Evolutionary conservation across 2,329 filamentous ascomycete species (phyloP).

Genomic region (Pyrenophora seminiperda): DNA sequence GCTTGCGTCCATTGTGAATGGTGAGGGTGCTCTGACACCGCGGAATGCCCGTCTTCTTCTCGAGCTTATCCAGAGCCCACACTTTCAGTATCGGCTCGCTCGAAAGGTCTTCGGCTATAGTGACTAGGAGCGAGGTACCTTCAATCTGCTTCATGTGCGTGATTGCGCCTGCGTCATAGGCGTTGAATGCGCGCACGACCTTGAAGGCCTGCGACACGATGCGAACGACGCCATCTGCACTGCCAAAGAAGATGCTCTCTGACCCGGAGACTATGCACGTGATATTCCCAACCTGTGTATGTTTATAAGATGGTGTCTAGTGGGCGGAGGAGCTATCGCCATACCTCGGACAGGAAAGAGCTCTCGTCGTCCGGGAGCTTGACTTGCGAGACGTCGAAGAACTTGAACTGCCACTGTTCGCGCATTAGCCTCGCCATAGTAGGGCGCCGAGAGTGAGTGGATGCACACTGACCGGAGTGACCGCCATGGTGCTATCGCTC

Average conservation of each 20-base stretch:
- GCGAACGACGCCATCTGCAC: slow-evolving; percentile 81
- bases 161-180: slow-evolving; percentile 78
- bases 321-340: slow-evolving; percentile 30
- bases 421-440: slow-evolving; percentile 31
- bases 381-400: slow-evolving; percentile 93
- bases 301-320: slow-evolving; percentile 32
- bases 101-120: slow-evolving; percentile 83
- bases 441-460: not conserved
- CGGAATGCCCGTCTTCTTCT: slow-evolving; percentile 90
- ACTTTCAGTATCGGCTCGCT: slow-evolving; percentile 90
- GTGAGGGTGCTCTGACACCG: slow-evolving; percentile 84
- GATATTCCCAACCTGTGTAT: slow-evolving; percentile 64
- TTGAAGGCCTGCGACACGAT: slow-evolving; percentile 89
- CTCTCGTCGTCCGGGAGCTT: slow-evolving; percentile 79
- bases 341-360: slow-evolving; percentile 78
- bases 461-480: slow-evolving; percentile 46
- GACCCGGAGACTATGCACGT: slow-evolving; percentile 85
- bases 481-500: slow-evolving; percentile 47
- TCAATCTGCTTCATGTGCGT: slow-evolving; percentile 92
- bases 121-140: slow-evolving; percentile 83
- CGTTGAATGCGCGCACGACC: slow-evolving; percentile 82
- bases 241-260: slow-evolving; percentile 87
- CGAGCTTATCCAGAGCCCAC: slow-evolving; percentile 93
- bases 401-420: slow-evolving; percentile 97
- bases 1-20: slow-evolving; percentile 87